Evolutionary conservation across 1,284 basidiomycete species (phyloP), one percentile per base, ranked within the genome.

Genomic region (Irpex lacteus): DNA sequence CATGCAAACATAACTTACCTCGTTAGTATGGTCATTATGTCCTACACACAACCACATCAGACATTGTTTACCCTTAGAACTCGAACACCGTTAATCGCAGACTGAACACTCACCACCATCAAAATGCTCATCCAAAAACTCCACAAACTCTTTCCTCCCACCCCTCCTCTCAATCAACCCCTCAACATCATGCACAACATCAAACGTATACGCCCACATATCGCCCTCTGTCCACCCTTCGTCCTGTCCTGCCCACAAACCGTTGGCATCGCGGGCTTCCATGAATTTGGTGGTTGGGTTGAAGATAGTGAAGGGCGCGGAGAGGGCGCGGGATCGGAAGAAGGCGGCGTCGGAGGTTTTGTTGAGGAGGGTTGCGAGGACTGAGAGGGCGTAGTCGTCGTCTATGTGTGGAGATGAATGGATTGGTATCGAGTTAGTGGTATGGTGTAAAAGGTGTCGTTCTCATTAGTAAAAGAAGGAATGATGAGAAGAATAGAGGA

Each of bases 1-100:
- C n/a, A n/a, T n/a, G n/a, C n/a, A n/a, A n/a, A n/a, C 8, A 34
- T 40, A 19, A 55, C 34, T 75, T 60, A 85, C 91, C 82, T 94
- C 92, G 70, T 95, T 95, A 0, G 88, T 89, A 70, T 94, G 92
- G 68, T 92, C 87, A 70, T 94, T 94, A 71, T 94, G 90, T 0
- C 89, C 91, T 81, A 18, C 32, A 32, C 55, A 44, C 54, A 21
- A 36, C 32, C 15, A 54, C 8, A 40, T 9, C 61, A 5, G 19
- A 13, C 38, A 63, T 6, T 9, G n/a, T 32, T 32, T 32, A 4
- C 32, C 26, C 26, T 26, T 26, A 26, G 2, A 26, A 26, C 32
- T 32, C 32, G 3, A 32, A 3, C 32, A 32, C 32, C 32, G 32
- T 4, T 4, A 4, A 32, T 32, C 32, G 32, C 4, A 32, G 32